Evolutionary conservation across 2,329 filamentous ascomycete species (phyloP), one percentile per base, ranked within the genome.

Genomic region (Trichoderma lentiforme): DNA sequence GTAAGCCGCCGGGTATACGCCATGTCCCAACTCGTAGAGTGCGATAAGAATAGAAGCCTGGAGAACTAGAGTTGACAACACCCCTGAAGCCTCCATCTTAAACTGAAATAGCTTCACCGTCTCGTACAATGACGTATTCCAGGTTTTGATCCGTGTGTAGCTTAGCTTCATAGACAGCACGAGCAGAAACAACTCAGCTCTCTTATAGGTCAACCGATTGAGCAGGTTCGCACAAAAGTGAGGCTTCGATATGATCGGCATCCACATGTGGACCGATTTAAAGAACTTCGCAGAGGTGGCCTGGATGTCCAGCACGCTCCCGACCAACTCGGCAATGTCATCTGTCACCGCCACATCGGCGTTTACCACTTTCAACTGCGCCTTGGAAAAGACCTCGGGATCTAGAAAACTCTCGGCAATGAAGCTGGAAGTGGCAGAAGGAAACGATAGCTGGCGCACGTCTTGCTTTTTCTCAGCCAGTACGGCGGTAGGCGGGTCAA

Each of bases 401-500:
- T 73, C 72, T 0, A 73, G 36, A 32, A 73, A 73, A 21, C 72
- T 32, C 34, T 71, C 72, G 3, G 72, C 62, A 5, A 72, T 24
- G 9, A 61, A 64, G 51, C 43, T 73, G 14, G 58, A 26, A 21
- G 26, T 60, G 36, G 14, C 26, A 21, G 63, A 53, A 32, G 51
- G 63, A 7, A 65, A 43, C 6, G 61, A 30, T 14, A 53, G 5
- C 24, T 58, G 72, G 26, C 64, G 28, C 5, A 24, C 56, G 24
- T 24, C 36, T 15, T 30, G 24, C 21, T 60, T 43, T 6, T 57
- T 60, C 43, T 56, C 28, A 14, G 18, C 7, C 8, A 18, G 5
- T 6, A 24, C 6, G 30, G 6, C 9, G 4, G 39, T 11, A 32
- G 21, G 14, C 24, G n/a, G 24, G 8, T 63, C 26, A 3, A 57